Base-by-base conservation (phyloP, 352 stramenopile species). In the Aphanomyces stellatus region DNA sequence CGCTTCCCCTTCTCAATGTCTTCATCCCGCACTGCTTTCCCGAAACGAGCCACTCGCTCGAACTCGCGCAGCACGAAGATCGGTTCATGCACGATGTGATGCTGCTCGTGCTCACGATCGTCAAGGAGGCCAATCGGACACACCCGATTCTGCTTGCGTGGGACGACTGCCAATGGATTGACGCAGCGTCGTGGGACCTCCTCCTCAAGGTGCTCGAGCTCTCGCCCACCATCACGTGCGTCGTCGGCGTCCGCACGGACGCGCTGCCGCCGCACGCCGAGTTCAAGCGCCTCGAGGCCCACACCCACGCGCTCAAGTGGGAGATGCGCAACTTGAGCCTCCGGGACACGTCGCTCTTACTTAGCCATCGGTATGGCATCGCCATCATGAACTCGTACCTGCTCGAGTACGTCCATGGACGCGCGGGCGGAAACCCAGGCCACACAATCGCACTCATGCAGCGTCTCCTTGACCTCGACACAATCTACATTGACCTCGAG, bases 311-410 rank as follows among this genome's bases (percentile, higher is more conserved):
- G 0, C 79, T 79, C 27, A 77, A 76, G 7, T 82, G 77, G 53
- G 79, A 88, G 42, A 74, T 90, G 43, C 72, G 70, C 22, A 72
- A 77, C 24, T 85, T 91, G 53, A 82, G 66, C 0, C 86, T 83
- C 49, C 81, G 88, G 35, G 76, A 80, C 64, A 90, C 82, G 19
- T 86, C 78, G 55, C 69, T 90, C 8, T 91, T 91, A 28, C 67
- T 91, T 15, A 88, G 81, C 30, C 81, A 91, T 69, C 71, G 82
- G 17, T 91, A 86, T 61, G 79, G 88, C 61, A 91, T 91, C 46
- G 81, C 81, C 0, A 90, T 91, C 46, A 90, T 91, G 82, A 81
- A 91, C 59, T 85, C 82, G 4, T 76, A 91, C 69, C 56, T 91
- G 25, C 80, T 91, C 1, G 74, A 85, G 48, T 91, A 88, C 68